Evolutionary conservation across 2,329 filamentous ascomycete genomes (phyloP).

Genomic region (Alternaria ethzedia): DNA sequence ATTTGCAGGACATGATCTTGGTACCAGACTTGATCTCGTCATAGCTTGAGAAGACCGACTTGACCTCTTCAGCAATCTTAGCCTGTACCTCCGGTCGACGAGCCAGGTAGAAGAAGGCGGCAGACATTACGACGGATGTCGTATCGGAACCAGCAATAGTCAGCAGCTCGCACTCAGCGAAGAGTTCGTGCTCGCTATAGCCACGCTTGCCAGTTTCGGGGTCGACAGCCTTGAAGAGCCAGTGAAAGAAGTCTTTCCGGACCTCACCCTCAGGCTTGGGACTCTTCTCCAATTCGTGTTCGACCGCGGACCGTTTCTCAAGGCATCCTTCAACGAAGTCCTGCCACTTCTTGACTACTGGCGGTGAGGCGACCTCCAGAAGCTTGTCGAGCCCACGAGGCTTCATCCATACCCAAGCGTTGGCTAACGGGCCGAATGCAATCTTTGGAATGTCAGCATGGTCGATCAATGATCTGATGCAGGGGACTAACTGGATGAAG

Average conservation of each 20-base stretch:
- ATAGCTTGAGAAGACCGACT: constrained; percentile 20
- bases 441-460: neutral
- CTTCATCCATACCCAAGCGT: constrained; percentile 30
- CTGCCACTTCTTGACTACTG: constrained; percentile 21
- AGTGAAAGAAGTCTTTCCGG: constrained; percentile 52
- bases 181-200: constrained; percentile 49
- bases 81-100: constrained; percentile 17
- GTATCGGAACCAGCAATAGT: constrained; percentile 35
- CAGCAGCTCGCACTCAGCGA: constrained; percentile 30
- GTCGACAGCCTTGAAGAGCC: constrained; percentile 51
- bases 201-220: constrained; percentile 46
- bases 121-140: constrained; percentile 25
- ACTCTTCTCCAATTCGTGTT: constrained; percentile 20
- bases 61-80: constrained; percentile 27
- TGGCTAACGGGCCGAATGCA: constrained; percentile 7
- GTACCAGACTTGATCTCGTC: constrained; percentile 26
- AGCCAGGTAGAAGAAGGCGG: constrained; percentile 29
- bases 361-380: constrained; percentile 18
- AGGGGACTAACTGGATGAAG: constrained; percentile 21
- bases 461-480: neutral
- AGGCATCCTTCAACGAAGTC: constrained; percentile 26
- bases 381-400: constrained; percentile 29
- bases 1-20: constrained; percentile 25
- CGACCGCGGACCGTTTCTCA: constrained; percentile 11
- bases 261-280: constrained; percentile 24